Base-by-base conservation (phyloP, 2,329 filamentous ascomycete species). In the Trichophyton verrucosum region DNA sequence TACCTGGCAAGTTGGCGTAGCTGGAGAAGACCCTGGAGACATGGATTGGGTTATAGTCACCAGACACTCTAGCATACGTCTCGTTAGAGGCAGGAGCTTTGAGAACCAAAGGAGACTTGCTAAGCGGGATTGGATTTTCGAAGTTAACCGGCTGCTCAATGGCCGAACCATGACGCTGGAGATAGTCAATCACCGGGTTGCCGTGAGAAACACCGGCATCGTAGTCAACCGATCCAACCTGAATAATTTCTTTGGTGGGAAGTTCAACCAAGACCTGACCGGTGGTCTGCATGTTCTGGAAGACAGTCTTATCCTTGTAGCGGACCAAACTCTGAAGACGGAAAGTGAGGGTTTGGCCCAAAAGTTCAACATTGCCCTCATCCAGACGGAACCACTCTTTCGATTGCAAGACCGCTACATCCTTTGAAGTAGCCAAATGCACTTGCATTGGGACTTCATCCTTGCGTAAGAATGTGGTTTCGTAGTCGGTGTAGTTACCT, bases 401-500 rank as follows among this genome's bases (percentile, higher is more conserved):
- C 24, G 92, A 96, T 69, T 88, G 88, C 57, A 99, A 82, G 22
- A 99, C 87, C 55, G 94, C 92, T 46, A 99, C 86, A 68, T 99
- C 95, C 78, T 94, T 95, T 71, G 83, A 86, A 2, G 90, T 91
- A 13, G 81, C 86, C 57, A 99, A 82, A 70, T 95, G 88, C 30
- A 99, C 80, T 76, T 99, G 89, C 81, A 97, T 94, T 0, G 92
- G 91, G 1, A 89, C 95, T 78, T 99, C 94, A 5, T 86, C 84
- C 82, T 96, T 97, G 72, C 94, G 88, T 78, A 97, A 91, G 85
- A 99, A 99, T 5, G 95, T 99, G 78, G 96, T 99, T 77, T 96
- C 88, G 68, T 85, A 99, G 74, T 99, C 95, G 61, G 83, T 88
- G 77, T 99, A 99, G 33, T 82, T 81, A 61, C 94, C 94, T 57